Conservation (phyloP, 75 land plant genomes). For the Gnetum montanum region DNA sequence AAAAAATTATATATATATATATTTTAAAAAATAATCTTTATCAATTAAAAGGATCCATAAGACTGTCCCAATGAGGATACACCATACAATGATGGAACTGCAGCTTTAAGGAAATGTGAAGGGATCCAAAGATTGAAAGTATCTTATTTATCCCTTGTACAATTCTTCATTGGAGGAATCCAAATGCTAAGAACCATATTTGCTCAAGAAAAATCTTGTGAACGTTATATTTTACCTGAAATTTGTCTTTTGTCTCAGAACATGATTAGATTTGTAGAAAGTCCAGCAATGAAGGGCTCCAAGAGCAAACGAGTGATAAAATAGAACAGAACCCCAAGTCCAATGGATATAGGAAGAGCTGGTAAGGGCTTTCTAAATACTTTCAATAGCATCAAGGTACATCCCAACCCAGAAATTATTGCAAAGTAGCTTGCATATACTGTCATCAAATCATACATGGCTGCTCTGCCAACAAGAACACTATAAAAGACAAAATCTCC, state of each 20-base stretch:
- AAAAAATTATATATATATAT: no score
- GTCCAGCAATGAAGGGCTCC: slow-evolving; percentile 82
- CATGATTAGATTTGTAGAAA: slow-evolving; percentile 53
- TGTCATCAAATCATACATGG: slow-evolving; percentile 86
- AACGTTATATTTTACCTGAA: no score
- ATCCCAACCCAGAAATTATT: slow-evolving; percentile 76
- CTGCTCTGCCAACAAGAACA: slow-evolving; percentile 83
- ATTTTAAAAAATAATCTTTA: no score
- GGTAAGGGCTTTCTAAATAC: slow-evolving; percentile 64
- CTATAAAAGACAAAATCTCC: slow-evolving; percentile 90
- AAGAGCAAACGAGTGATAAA: slow-evolving; percentile 63
- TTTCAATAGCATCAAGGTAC: slow-evolving; percentile 57
- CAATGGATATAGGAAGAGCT: slow-evolving; percentile 76
- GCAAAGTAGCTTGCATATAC: slow-evolving; percentile 88
- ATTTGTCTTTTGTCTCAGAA: slow-evolving; percentile 55
- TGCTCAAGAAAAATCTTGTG: no score
- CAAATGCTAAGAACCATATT: no score
- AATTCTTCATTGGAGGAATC: no score
- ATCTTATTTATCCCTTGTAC: no score
- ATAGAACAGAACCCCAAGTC: slow-evolving; percentile 65
- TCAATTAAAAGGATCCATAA: no score
- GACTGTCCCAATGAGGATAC: no score
- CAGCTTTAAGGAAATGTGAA: no score
- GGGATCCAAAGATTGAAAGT: no score
- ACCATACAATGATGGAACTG: no score